Base-by-base conservation (phyloP, 2,329 filamentous ascomycete genomes). In the Neoarthrinium moseri region DNA sequence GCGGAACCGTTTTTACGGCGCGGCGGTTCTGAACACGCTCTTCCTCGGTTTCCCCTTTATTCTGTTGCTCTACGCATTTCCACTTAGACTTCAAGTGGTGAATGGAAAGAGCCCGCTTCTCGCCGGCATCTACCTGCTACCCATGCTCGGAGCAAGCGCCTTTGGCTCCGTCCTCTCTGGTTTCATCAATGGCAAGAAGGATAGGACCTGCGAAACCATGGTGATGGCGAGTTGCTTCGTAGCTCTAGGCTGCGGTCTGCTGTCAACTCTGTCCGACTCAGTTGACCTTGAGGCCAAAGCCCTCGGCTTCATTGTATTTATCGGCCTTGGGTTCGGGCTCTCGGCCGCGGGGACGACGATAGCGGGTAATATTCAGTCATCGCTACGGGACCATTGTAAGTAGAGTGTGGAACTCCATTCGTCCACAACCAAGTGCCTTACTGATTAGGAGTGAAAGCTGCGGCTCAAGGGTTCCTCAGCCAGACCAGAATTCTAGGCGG, bases 281-380 rank as follows among this genome's bases (percentile, higher is more conserved):
- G 47, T 60, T 1, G 52, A 58, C 3, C 55, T 77, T 7, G 67
- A 76, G 50, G 56, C 66, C 2, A 78, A 73, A 51, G 62, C 72
- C 4, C 57, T 79, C 1, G 76, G 76, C 0, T 78, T 74, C 47
- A 55, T 79, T 42, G 66, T 68, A 0, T 72, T 80, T 43, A 62
- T 76, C n/a, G 77, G 77, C 3, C 56, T 80, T 23, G 77, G 77
- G 0, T 78, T 77, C 49, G 77, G 77, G 0, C 53, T 80, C 27
- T 69, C 70, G 3, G 70, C 74, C 2, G 63, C 75, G 2, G 66
- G 68, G 2, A 65, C 72, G 3, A 80, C 75, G 1, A 74, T 78
- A 52, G 50, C 76, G 13, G 69, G 70, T 2, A 53, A 56, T 2
- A 51, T 67, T 2, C 72, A 75, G 51, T 64, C 73, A 11, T 65